Evolutionary conservation across 441 rosid genomes (phyloP), one percentile per base, ranked within the genome.

Genomic region (Hypseocharis bilobata): DNA sequence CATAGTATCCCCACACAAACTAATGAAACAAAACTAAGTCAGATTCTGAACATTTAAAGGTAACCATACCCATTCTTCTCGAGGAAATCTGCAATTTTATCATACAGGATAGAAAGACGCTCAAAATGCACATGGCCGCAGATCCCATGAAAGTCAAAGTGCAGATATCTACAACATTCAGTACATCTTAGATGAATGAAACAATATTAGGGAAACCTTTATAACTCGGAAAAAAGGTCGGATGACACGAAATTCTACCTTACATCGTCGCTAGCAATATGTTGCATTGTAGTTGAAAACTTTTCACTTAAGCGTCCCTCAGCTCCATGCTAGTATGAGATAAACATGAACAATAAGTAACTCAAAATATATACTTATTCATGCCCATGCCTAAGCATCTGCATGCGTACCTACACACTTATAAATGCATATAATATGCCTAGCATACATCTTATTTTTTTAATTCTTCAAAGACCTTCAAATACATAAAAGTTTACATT

Each of bases 41-140:
- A 49, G 0, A 0, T 65, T 58, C 22, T 29, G 20, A 63, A 17
- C 17, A 65, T 55, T n/a, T 26, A 34, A 58, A 56, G n/a, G 64
- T 67, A 62, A 63, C n/a, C 83, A 59, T 86, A 94, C 97, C 94
- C 94, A 71, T 82, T 86, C 76, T 82, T 79, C 34, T 88, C 96
- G 25, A 94, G 91, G 74, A 91, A 94, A 77, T 80, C 84, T 79
- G 76, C 88, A 17, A 94, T 88, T 83, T 91, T 88, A 16, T 89
- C 97, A 68, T 89, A 89, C 23, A 94, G 96, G 80, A 86, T 81
- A 44, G 99, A 86, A 65, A 94, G 91, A 62, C 85, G 92, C 87
- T 94, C 97, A 82, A 94, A 94, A 78, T 88, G 97, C 77, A 91
- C 78, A 66, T 94, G 97, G 64, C 99, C 99, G 63, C 97, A 94